Base-by-base conservation (phyloP, 2,329 filamentous ascomycete genomes). In the Fusarium longipes region DNA sequence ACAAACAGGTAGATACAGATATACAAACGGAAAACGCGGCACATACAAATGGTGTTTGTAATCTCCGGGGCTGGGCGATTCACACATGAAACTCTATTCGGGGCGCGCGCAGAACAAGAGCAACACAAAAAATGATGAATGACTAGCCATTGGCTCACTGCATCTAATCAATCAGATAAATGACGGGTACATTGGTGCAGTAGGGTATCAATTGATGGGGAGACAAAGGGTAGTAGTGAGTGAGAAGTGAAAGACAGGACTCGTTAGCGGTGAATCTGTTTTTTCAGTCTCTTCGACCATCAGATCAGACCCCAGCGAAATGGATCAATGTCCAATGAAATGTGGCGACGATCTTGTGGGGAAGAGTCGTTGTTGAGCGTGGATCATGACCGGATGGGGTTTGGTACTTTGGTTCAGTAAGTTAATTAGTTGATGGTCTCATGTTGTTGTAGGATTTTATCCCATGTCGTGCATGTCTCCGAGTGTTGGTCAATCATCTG, bases 231-330 rank as follows among this genome's bases (percentile, higher is more conserved):
- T 49, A n/a, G 17, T 38, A 29, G 47, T 43, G 40, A 63, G 48
- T 22, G 44, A 29, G 53, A 42, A 62, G 60, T 32, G 38, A 43
- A 20, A 40, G 29, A 36, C 25, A n/a, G 35, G 25, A 42, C 8
- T n/a, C 30, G 38, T 12, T 38, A 63, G 66, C 66, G 63, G 66
- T 69, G 66, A 70, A 70, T 63, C 36, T 47, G 38, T 63, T 47
- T 51, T 49, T 55, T 27, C 18, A 24, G 35, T 53, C 24, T 32
- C 12, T 12, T 15, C 6, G 22, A 27, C 50, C 8, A 36, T 58
- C 43, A 32, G 43, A 45, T 15, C 44, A 63, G 59, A 48, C 51
- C 53, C 58, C 60, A 44, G 52, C 20, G 24, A 8, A n/a, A 35
- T 25, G 39, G 10, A 12, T 17, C n/a, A 54, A 52, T 63, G 45